Conservation (phyloP, 2,329 filamentous ascomycete species). For the Venturia aucupariae region DNA sequence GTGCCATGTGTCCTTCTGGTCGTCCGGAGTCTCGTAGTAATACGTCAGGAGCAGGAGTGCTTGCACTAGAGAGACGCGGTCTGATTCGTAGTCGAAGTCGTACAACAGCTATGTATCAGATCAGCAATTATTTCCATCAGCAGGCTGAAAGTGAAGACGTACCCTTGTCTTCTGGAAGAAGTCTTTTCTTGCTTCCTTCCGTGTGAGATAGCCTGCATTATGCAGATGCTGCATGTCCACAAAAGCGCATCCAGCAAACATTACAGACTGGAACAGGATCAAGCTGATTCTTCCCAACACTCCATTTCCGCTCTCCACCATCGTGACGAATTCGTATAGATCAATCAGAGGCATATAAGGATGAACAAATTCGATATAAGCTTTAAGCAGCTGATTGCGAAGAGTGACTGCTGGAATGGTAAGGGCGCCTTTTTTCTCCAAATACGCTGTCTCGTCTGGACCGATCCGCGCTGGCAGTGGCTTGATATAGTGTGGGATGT, state of each 20-base stretch:
- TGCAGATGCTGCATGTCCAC: slow-evolving; percentile 70
- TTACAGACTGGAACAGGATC: slow-evolving; percentile 84
- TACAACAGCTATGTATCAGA: slow-evolving; percentile 58
- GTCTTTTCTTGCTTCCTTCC: slow-evolving; percentile 74
- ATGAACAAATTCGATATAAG: slow-evolving; percentile 83
- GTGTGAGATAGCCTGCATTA: slow-evolving; percentile 64
- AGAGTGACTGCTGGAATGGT: slow-evolving; percentile 61
- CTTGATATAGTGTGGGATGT: slow-evolving; percentile 59
- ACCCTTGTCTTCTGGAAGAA: slow-evolving; percentile 86
- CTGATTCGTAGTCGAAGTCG: slow-evolving; percentile 89
- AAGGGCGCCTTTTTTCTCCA: slow-evolving; percentile 76
- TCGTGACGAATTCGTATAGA: slow-evolving; percentile 49
- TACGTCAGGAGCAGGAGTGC: slow-evolving; percentile 87
- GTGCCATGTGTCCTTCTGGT: slow-evolving; percentile 97
- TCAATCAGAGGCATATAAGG: slow-evolving; percentile 88
- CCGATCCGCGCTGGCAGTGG: slow-evolving; percentile 69
- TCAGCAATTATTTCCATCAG: background rate
- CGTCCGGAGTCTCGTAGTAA: slow-evolving; percentile 95
- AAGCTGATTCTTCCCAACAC: slow-evolving; percentile 66
- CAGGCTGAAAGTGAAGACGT: slow-evolving; percentile 28
- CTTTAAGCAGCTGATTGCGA: slow-evolving; percentile 71
- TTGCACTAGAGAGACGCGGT: slow-evolving; percentile 82
- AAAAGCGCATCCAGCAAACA: slow-evolving; percentile 87
- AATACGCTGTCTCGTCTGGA: slow-evolving; percentile 72
- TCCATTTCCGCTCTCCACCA: slow-evolving; percentile 59